Evolutionary conservation across 257 asterid genomes (phyloP), one percentile per base, ranked within the genome.

Genomic region (Cruciata laevipes): DNA sequence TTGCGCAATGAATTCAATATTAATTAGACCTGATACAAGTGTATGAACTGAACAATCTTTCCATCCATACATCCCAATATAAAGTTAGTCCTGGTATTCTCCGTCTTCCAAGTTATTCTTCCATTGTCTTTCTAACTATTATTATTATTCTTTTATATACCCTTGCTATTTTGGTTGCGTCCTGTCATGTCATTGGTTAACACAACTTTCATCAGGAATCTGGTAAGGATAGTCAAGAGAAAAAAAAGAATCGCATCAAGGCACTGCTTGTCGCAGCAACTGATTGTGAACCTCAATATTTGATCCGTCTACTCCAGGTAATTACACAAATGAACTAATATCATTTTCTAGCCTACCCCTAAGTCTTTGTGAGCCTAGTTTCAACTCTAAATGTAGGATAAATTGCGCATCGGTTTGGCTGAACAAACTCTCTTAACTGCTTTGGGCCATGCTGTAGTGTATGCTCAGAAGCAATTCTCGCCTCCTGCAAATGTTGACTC

Each of bases 241-340:
- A 94, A 83, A 94, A 87, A 79, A 94, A 90, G 88, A 85, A 82
- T 74, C 88, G 80, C 79, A 90, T 94, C 77, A 90, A 87, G 81
- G 88, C 80, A 56, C 81, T 94, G 61, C 84, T 94, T 52, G 96
- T 90, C 72, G 99, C 98, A 49, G 96, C 99, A 49, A 88, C 90
- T 73, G 98, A 90, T 80, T 87, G 96, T 77, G 99, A 94, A 83
- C 98, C 98, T 77, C 95, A 82, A 64, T 94, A 85, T 83, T 77
- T 94, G 88, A 89, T 90, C 76, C 95, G 99, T 73, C 83, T 90
- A 71, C 98, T 94, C 79, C 96, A 94, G 96, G 98, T 94, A 63
- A 70, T 68, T 33, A 67, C 55, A 59, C 58, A 32, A 33, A 21
- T 61, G 63, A 7, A 59, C 62, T 69, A 16, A 58, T 70, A 20